Evolutionary conservation across 176 grass and related monocot species (phyloP).

Genomic region (Bonia amplexicaulis): DNA sequence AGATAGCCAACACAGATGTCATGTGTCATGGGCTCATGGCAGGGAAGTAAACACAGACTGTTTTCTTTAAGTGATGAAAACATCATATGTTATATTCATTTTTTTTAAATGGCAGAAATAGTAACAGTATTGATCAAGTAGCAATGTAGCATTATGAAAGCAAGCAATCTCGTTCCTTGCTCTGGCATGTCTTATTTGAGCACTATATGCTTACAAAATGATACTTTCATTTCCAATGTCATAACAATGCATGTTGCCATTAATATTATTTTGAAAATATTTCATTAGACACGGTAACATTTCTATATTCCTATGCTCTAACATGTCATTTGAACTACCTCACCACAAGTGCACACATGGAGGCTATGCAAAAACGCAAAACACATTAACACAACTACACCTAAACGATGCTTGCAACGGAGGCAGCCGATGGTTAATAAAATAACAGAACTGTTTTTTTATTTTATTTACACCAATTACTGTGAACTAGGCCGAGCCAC

Average conservation of each 20-base stretch:
- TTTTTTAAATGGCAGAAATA: not conserved
- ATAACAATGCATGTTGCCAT: not conserved
- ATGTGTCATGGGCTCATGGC: not conserved
- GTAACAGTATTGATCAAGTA: not conserved
- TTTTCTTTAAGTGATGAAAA: not conserved
- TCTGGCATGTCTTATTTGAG: not conserved
- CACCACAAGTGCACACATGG: not conserved
- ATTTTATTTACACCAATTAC: not conserved
- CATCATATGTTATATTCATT: not conserved
- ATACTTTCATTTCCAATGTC: not conserved
- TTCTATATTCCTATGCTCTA: not conserved
- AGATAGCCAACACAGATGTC: slow-evolving; percentile 5
- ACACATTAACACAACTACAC: not conserved
- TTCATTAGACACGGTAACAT: not conserved
- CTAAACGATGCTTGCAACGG: not conserved
- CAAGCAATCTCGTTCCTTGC: not conserved
- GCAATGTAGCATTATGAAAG: not conserved
- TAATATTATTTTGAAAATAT: not conserved
- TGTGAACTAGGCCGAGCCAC: not conserved
- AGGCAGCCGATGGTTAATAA: not conserved
- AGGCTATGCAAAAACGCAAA: not conserved
- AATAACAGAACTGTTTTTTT: not conserved
- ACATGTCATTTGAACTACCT: not conserved
- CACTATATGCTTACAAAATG: not conserved
- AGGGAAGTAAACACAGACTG: not conserved